Evolutionary conservation across 2,329 filamentous ascomycete species (phyloP), one percentile per base, ranked within the genome.

Genomic region (Coniella lustricola): DNA sequence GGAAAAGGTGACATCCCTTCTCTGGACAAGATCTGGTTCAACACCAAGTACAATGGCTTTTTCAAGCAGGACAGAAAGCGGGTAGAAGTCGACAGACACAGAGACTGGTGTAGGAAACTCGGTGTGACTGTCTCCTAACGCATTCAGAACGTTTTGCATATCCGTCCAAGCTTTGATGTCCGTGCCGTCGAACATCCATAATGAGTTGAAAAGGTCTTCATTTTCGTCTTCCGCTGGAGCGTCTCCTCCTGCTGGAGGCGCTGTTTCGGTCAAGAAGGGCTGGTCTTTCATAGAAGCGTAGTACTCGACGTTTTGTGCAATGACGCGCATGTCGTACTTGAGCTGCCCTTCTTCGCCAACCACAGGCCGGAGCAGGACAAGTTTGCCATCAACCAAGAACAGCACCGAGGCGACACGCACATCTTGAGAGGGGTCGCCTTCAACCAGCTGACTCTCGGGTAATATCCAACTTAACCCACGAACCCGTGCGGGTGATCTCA

Each of bases 311-410:
- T 95, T 94, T 59, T 96, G 89, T 12, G 90, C 90, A 61, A 98
- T 85, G 51, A 97, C 85, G 9, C 90, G 85, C 93, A 98, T 98
- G 62, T 97, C 91, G 62, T 98, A 98, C 69, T 96, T 97, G 44
- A 96, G 75, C 57, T 90, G 85, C 4, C 87, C 87, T 37, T 85
- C 80, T 42, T 87, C 86, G 44, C 87, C 90, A 4, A 88, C 73
- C 1, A 89, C 90, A 1, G 93, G 91, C 55, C 94, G 89, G 42
- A 98, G 75, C 33, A 97, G 71, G 10, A 97, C 93, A 17, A 98
- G 79, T 64, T 98, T 98, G 25, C 91, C 93, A 62, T 98, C 93
- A 2, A 98, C 90, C n/a, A 98, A 75, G 60, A 98, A 95, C 13
- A 98, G 71, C 12, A 98, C 90, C 1, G 90, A 95, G 7, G 93